These are phyloP conservation scores for Juglanconis sp. DNA, from an alignment of 2,329 filamentous ascomycete species.

Conservation along the genomic window DNA sequence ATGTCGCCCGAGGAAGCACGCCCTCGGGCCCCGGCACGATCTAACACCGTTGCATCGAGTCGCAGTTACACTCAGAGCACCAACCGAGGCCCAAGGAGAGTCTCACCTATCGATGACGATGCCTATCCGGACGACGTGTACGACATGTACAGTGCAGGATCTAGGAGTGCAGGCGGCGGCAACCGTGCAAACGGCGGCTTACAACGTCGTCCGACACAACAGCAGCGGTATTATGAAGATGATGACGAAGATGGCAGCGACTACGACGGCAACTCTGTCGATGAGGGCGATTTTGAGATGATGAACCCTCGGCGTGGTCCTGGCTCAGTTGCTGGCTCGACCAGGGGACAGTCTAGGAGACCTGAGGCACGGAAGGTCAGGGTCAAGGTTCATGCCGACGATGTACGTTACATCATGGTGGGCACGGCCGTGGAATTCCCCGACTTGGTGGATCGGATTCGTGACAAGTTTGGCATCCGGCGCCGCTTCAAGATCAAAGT, in stretches of 20 bases:
- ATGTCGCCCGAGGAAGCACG: constrained; percentile 40
- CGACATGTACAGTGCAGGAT: constrained; percentile 49
- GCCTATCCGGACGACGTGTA: constrained; percentile 70
- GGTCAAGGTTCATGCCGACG: constrained; percentile 87
- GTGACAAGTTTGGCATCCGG: constrained; percentile 79
- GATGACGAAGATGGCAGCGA: constrained; percentile 74
- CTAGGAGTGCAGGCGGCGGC: constrained; percentile 30
- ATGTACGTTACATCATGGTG: constrained; percentile 91
- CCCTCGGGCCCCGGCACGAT: constrained; percentile 37
- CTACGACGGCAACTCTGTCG: constrained; percentile 66
- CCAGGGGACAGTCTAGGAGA: constrained; percentile 54
- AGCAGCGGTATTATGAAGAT: constrained; percentile 71
- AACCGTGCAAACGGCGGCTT: neutral
- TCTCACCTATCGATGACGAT: constrained; percentile 51
- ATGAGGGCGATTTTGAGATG: constrained; percentile 80
- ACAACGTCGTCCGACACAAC: constrained; percentile 31
- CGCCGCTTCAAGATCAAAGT: constrained; percentile 85
- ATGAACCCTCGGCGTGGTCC: constrained; percentile 49
- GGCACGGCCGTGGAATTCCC: constrained; percentile 67
- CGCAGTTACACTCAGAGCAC: constrained; percentile 43
- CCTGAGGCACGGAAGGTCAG: constrained; percentile 75
- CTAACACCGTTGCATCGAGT: constrained; percentile 43
- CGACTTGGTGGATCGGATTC: constrained; percentile 75
- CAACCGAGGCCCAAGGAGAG: constrained; percentile 26
- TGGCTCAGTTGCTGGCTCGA: constrained; percentile 45